These are phyloP conservation scores for Paxillus ammoniavirescens DNA, from an alignment of 768 basidiomycete species.

Conservation along the genomic window DNA sequence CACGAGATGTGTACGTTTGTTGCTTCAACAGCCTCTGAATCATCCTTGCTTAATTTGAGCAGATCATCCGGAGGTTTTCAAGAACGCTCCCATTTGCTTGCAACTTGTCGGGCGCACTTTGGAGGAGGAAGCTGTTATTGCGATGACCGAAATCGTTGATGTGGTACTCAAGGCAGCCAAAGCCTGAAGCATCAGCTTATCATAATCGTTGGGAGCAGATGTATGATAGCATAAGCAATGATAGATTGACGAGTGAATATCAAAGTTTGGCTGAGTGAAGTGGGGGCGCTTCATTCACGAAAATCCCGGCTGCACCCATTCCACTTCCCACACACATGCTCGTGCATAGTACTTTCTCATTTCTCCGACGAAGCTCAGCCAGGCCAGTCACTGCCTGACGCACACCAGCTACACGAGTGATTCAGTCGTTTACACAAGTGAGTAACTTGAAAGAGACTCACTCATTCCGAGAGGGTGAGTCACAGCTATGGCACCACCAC, in stretches of 20 bases:
- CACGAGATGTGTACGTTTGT: constrained; percentile 52
- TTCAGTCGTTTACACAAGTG: constrained; percentile 11
- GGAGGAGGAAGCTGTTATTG: constrained; percentile 76
- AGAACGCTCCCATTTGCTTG: constrained; percentile 58
- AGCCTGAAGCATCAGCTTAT: background rate
- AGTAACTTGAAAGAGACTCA: constrained; percentile 33
- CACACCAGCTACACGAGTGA: constrained; percentile 57
- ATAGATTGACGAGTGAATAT: background rate
- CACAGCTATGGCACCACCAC: constrained; percentile 84
- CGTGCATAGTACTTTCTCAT: constrained; percentile 73
- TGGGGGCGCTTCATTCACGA: constrained; percentile 62
- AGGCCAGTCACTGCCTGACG: constrained; percentile 90
- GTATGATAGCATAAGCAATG: constrained; percentile 1
- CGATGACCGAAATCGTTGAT: constrained; percentile 66
- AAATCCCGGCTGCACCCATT: constrained; percentile 83
- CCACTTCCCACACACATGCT: constrained; percentile 84
- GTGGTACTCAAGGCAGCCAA: constrained; percentile 40
- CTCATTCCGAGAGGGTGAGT: constrained; percentile 86
- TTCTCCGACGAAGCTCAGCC: constrained; percentile 69
- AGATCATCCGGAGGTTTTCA: constrained; percentile 60
- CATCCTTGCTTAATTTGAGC: constrained; percentile 1
- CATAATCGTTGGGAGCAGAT: background rate
- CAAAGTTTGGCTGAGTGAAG: constrained; percentile 24
- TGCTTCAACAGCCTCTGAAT: background rate
- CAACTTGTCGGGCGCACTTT: constrained; percentile 68